Evolutionary conservation across 441 rosid genomes (phyloP), one percentile per base, ranked within the genome.

Genomic region (Gossypium schwendimanii): DNA sequence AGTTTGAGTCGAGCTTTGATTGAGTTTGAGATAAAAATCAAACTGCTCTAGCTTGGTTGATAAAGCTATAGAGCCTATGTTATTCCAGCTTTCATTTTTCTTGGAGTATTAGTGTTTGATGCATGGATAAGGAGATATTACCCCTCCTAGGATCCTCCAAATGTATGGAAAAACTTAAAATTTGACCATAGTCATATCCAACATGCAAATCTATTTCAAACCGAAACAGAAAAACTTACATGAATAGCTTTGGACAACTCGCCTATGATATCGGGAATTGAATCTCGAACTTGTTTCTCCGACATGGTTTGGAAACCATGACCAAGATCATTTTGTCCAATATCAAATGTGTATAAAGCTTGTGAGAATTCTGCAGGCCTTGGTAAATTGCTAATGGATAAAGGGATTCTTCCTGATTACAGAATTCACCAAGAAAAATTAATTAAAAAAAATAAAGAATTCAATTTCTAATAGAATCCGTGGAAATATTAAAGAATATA

Each of bases 311-410:
- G 87, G 62, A 87, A 82, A 52, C 90, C 90, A 21, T 83, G 76
- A 8, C 80, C 76, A 3, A 92, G 81, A 79, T 92, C 98, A 60
- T 94, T 94, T 66, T 92, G 97, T 18, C 97, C 98, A 0, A 94
- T 87, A 78, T 94, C 97, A 4, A 92, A 78, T 17, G 87, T 86
- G 78, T 90, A 89, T 24, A 91, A 81, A 52, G 93, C 91, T 78
- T 78, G 83, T 15, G 92, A 75, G 80, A 94, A 94, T 47, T 89
- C 89, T 26, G 78, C 75, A 6, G 91, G 91, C 70, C 88, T 81
- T 1, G 96, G 90, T 26, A 91, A 78, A 62, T 70, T 82, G 78
- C 69, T 73, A 77, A 78, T 75, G 26, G 81, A 71, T 49, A 78
- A 78, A 4, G 75, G 70, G 31, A 54, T 17, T 61, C 77, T 80